Evolutionary conservation across 768 basidiomycete genomes (phyloP), one percentile per base, ranked within the genome.

Genomic region (Podaxis sp.): DNA sequence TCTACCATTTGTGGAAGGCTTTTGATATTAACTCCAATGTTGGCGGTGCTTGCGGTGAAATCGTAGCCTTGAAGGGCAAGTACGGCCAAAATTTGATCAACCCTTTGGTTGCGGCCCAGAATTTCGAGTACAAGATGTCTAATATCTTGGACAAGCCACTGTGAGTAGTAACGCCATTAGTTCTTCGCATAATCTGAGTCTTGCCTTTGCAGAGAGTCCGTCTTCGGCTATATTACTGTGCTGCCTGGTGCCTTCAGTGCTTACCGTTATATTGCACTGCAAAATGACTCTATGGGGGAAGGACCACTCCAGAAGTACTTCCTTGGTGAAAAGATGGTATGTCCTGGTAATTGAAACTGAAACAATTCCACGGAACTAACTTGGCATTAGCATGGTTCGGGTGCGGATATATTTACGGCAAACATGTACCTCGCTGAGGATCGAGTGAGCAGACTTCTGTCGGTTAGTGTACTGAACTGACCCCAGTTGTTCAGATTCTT

Each of bases 391-490:
- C 91, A 91, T 63, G 91, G 90, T 32, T 86, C 89, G 3, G 90
- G 85, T 13, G 90, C 90, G 1, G 93, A 93, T 69, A 94, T 96
- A 62, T 95, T 95, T 74, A 95, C 93, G 4, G 91, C 94, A 25
- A 96, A 96, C 70, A 96, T 96, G 93, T 98, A 95, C 70, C 82
- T 96, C 14, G 93, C 93, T 7, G 93, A 95, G 72, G 93, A 94
- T 79, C 86, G 90, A 60, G 81, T 83, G 70, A 64, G 79, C 77
- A 9, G 16, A 23, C 16, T 59, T 35, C 21, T 54, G 16, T 28
- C 18, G 48, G 18, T 18, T 50, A 36, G 35, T 32, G 56, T 27
- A 6, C 27, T 0, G 11, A 27, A 10, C 50, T 62, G 68, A 47
- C 65, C 25, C 0, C 25, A 25, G n/a, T 46, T 53, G 63, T 69